Percentiles rank a stretch among this genome's conserved stretches.
These are phyloP conservation scores for Marasmius tenuissimus DNA, from an alignment of 1,284 basidiomycete genomes.

Conservation along the genomic window DNA sequence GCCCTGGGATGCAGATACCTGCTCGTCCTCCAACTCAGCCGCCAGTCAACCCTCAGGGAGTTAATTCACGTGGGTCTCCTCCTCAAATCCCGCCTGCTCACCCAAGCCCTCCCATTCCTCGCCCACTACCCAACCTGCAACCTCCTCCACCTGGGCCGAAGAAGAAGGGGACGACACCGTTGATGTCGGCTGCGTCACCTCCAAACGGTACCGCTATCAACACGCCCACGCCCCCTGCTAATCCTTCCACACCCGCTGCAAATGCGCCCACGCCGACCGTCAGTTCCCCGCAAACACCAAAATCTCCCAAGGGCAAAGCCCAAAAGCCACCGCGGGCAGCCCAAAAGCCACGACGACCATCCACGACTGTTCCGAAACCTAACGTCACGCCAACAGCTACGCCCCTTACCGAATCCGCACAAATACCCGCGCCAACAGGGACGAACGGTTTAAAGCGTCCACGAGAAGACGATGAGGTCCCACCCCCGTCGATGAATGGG, in stretches of 20 bases:
- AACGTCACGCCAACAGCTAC: slow-evolving; percentile 28
- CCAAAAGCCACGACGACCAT: slow-evolving; percentile 33
- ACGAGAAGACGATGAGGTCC: slow-evolving; percentile 55
- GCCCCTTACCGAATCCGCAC: slow-evolving; percentile 20
- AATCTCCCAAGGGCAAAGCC: slow-evolving; percentile 52
- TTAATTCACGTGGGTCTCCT: slow-evolving; percentile 5
- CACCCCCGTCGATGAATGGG: slow-evolving; percentile 5
- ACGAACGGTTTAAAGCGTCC: slow-evolving; percentile 45
- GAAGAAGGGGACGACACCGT: slow-evolving; percentile 27
- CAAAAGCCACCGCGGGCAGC: slow-evolving; percentile 42
- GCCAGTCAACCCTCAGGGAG: background rate
- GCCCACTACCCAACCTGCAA: slow-evolving; percentile 25
- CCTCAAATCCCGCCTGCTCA: slow-evolving; percentile 12
- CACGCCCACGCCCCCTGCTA: slow-evolving; percentile 41
- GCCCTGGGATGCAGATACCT: background rate
- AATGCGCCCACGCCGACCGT: slow-evolving; percentile 49
- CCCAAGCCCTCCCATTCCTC: slow-evolving; percentile 20
- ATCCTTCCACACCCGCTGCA: slow-evolving; percentile 53
- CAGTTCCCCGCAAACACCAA: slow-evolving; percentile 49
- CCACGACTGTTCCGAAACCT: slow-evolving; percentile 23
- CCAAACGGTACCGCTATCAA: slow-evolving; percentile 20
- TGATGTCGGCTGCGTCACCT: slow-evolving; percentile 15
- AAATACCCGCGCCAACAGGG: slow-evolving; percentile 22
- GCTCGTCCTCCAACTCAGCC: background rate
- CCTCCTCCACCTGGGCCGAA: slow-evolving; percentile 23